phyloP scores from a whole-genome alignment of 495 filamentous ascomycete species.

The Penicillium alfredii region DNA sequence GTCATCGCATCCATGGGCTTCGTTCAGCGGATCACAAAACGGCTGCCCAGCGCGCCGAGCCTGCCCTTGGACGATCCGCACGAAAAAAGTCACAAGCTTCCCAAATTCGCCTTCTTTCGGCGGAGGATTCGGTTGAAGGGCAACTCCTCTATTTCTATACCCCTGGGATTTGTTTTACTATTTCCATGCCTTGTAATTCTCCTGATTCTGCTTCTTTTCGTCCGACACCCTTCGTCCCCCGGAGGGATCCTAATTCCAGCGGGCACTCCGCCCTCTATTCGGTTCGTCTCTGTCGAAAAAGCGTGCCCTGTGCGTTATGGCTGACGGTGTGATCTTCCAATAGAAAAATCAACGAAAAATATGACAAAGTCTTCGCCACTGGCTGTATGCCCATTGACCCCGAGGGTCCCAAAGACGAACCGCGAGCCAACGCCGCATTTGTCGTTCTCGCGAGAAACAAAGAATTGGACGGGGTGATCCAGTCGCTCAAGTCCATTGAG shows the following conservation, averaged over 20 bases:
- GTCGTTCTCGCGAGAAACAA: slow-evolving; percentile 96
- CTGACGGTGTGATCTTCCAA: slow-evolving; percentile 3
- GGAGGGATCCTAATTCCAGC: slow-evolving; percentile 82
- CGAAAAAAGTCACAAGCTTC: slow-evolving; percentile 47
- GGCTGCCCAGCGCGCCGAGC: slow-evolving; percentile 55
- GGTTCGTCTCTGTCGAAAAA: slow-evolving; percentile 58
- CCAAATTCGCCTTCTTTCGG: slow-evolving; percentile 76
- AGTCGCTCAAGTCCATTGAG: slow-evolving; percentile 97
- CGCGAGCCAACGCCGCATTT: slow-evolving; percentile 87
- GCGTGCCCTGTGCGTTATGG: too few relatives aligned
- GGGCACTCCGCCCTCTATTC: slow-evolving; percentile 83
- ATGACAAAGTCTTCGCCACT: slow-evolving; percentile 92
- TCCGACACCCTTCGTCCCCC: slow-evolving; percentile 78
- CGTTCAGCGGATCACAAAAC: slow-evolving; percentile 57
- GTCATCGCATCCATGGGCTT: slow-evolving; percentile 50
- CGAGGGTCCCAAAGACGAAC: slow-evolving; percentile 57
- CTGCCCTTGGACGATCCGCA: slow-evolving; percentile 56
- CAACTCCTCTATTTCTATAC: slow-evolving; percentile 91
- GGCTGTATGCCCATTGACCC: slow-evolving; percentile 63
- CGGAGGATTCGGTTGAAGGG: slow-evolving; percentile 87
- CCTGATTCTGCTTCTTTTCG: slow-evolving; percentile 83
- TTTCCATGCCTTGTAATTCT: slow-evolving; percentile 91
- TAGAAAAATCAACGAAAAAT: slow-evolving; percentile 94
- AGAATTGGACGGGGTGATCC: slow-evolving; percentile 90
- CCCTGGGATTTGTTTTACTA: slow-evolving; percentile 83